A percentile compares a stretch with the other conserved stretches of the same genome.
Conservation (phyloP, 106 monocot species). For the Gastrodia elata region DNA sequence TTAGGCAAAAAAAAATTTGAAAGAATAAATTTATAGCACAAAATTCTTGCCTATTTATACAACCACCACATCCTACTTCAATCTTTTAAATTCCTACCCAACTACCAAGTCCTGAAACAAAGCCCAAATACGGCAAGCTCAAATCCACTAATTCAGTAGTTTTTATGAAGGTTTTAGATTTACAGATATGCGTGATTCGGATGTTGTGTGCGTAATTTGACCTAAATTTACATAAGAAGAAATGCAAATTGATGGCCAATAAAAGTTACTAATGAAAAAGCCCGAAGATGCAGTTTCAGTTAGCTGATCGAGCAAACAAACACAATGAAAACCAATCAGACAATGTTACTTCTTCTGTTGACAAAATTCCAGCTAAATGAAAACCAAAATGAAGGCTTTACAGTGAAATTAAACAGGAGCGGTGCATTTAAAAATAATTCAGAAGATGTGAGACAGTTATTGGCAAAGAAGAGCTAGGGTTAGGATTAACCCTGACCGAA, state of each 20-base stretch:
- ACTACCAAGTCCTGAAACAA: no score
- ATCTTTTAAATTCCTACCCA: no score
- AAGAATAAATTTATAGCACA: slow-evolving; percentile 1
- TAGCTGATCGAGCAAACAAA: background rate
- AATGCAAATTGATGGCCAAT: background rate
- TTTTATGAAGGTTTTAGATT: no score
- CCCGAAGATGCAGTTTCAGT: background rate
- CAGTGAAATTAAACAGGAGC: background rate
- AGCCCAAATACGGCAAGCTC: no score
- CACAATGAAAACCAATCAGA: background rate
- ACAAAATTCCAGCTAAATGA: background rate
- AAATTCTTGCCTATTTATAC: no score
- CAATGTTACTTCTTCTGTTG: no score
- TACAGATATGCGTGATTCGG: no score
- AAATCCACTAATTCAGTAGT: no score
- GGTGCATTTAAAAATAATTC: background rate
- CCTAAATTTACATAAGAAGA: background rate
- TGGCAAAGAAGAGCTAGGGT: background rate
- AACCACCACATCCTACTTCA: no score
- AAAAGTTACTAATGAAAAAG: background rate
- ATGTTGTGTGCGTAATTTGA: no score
- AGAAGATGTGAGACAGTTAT: background rate
- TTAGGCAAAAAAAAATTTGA: slow-evolving; percentile 6
- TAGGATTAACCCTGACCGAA: slow-evolving; percentile 20
- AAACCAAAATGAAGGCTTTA: background rate